Evolutionary conservation across 129 eudicot genomes (phyloP).

Genomic region (Cynara cardunculus): DNA sequence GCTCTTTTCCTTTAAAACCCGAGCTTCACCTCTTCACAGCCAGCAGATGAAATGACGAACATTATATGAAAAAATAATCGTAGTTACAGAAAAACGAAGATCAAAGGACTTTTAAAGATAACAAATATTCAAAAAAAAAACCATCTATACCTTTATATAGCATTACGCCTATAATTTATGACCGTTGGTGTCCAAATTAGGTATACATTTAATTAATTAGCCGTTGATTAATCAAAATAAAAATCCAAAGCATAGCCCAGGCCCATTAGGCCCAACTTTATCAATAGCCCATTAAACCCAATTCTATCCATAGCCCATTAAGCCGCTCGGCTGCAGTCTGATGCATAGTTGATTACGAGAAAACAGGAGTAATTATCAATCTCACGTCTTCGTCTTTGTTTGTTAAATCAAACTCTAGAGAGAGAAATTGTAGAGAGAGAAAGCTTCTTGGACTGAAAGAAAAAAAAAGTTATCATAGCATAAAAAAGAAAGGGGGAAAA

Average conservation of each 20-base stretch:
- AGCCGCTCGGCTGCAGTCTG: background rate
- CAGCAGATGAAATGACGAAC: too few relatives aligned
- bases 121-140: background rate
- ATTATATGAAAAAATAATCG: too few relatives aligned
- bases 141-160: background rate
- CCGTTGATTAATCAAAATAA: slow-evolving; percentile 1
- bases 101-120: background rate
- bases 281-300: background rate
- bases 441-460: slow-evolving; percentile 34
- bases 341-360: background rate
- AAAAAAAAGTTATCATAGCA: background rate
- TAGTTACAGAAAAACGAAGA: background rate
- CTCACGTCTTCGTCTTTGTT: slow-evolving; percentile 12
- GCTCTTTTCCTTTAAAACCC: background rate
- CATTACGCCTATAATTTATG: background rate
- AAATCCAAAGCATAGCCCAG: background rate
- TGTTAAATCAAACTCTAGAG: slow-evolving; percentile 4
- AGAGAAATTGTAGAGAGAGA: background rate
- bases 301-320: background rate
- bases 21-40: background rate
- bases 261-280: background rate
- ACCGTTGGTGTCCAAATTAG: slow-evolving; percentile 8
- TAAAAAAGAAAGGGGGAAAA: background rate
- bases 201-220: slow-evolving; percentile 9
- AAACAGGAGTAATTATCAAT: slow-evolving; percentile 22